These are phyloP conservation scores for Trypethelium eluteriae DNA, from an alignment of 495 filamentous ascomycete genomes.

Conservation along the genomic window DNA sequence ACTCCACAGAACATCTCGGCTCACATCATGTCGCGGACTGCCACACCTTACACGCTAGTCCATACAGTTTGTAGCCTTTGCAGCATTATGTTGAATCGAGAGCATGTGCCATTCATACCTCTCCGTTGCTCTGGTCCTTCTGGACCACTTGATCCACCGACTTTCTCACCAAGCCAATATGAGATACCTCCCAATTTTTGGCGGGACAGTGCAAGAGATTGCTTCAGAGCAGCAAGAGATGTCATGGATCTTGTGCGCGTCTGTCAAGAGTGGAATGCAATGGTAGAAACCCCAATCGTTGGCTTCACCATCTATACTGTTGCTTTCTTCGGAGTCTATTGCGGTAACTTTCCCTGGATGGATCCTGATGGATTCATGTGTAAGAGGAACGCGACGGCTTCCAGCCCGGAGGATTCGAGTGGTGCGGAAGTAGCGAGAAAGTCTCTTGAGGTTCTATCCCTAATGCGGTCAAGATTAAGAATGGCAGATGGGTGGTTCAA, in stretches of 20 bases:
- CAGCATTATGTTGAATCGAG: slow-evolving; percentile 69
- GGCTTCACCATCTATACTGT: slow-evolving; percentile 77
- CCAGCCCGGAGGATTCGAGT: slow-evolving; percentile 29
- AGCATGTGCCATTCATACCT: slow-evolving; percentile 77
- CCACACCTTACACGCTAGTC: slow-evolving; percentile 66
- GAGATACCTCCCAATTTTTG: slow-evolving; percentile 55
- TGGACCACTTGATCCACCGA: slow-evolving; percentile 67
- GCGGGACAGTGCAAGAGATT: slow-evolving; percentile 63
- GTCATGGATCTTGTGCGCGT: slow-evolving; percentile 70
- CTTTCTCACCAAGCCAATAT: slow-evolving; percentile 50
- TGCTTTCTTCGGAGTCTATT: slow-evolving; percentile 65
- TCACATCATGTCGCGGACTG: slow-evolving; percentile 67
- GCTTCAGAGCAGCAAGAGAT: slow-evolving; percentile 64
- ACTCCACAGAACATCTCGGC: slow-evolving; percentile 69
- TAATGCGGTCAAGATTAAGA: slow-evolving; percentile 58
- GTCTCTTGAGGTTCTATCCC: slow-evolving; percentile 47
- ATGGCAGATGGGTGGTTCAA: slow-evolving; percentile 66
- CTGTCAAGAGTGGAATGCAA: slow-evolving; percentile 59
- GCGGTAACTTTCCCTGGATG: slow-evolving; percentile 69
- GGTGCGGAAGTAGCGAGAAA: slow-evolving; percentile 43
- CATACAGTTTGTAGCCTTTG: slow-evolving; percentile 73
- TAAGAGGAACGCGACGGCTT: slow-evolving; percentile 16
- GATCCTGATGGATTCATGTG: slow-evolving; percentile 59
- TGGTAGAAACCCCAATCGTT: slow-evolving; percentile 73
- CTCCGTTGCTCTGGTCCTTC: slow-evolving; percentile 58